Percentiles rank a stretch among this genome's conserved stretches.
Conservation (phyloP, 306 rosid species). For the Malus asiatica region DNA sequence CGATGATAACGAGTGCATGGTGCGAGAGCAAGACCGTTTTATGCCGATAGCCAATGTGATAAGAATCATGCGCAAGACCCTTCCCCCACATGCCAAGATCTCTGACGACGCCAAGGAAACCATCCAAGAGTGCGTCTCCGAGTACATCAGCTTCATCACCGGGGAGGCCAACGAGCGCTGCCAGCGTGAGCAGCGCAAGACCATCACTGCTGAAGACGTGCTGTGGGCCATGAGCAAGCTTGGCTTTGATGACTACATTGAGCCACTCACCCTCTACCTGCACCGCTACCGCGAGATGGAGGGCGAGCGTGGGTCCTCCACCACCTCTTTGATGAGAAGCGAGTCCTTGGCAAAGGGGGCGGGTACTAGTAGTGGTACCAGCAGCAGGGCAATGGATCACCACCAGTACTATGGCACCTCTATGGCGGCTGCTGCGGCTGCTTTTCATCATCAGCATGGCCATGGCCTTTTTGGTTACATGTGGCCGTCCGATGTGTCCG, state of each 20-base stretch:
- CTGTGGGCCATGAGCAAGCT: constrained; percentile 89
- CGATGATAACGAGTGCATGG: constrained; percentile 56
- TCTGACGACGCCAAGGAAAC: constrained; percentile 80
- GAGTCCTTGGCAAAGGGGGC: constrained; percentile 31
- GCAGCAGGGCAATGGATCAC: not conserved
- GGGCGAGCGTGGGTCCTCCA: constrained; percentile 48
- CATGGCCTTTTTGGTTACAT: constrained; percentile 33
- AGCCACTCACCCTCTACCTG: constrained; percentile 58
- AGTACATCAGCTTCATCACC: constrained; percentile 80
- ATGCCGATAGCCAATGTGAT: constrained; percentile 93
- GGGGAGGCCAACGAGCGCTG: constrained; percentile 90
- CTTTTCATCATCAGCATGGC: constrained; percentile 31
- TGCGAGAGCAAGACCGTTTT: constrained; percentile 81
- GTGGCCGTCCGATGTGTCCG: constrained; percentile 9
- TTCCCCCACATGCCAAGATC: constrained; percentile 72
- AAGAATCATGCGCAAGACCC: constrained; percentile 81
- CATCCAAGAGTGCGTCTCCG: constrained; percentile 80
- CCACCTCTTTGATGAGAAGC: constrained; percentile 25
- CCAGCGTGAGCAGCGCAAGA: constrained; percentile 80
- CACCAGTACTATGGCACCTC: constrained; percentile 27
- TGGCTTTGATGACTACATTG: constrained; percentile 83
- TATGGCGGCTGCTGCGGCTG: constrained; percentile 8
- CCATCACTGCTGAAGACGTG: constrained; percentile 79
- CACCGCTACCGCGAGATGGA: constrained; percentile 73
- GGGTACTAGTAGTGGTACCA: not conserved